These are phyloP conservation scores for Aspergillus leporis DNA, from an alignment of 495 filamentous ascomycete species.

Conservation along the genomic window DNA sequence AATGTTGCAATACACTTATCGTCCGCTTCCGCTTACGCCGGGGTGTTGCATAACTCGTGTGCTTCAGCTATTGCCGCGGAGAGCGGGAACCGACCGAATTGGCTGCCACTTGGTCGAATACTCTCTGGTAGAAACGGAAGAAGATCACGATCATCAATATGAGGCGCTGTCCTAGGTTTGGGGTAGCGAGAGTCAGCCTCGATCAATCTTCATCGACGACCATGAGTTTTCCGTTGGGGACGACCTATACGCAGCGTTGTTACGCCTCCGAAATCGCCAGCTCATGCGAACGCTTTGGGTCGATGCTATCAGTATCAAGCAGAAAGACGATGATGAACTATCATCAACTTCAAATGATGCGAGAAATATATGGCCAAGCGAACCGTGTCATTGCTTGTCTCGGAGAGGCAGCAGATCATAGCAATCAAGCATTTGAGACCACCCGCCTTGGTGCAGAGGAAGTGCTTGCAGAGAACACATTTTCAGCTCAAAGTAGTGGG, in stretches of 20 bases:
- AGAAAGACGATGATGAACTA: slow-evolving; percentile 27
- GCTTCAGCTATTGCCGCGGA: slow-evolving; percentile 4
- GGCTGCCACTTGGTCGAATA: slow-evolving; percentile 1
- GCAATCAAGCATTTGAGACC: slow-evolving; percentile 1
- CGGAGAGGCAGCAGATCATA: slow-evolving; percentile 24
- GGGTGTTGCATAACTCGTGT: slow-evolving; percentile 6
- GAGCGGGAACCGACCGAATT: not conserved
- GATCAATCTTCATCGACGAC: slow-evolving; percentile 18
- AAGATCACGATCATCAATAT: slow-evolving; percentile 6
- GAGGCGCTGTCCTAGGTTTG: slow-evolving; percentile 16
- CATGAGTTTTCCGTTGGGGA: slow-evolving; percentile 10
- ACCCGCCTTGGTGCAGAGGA: slow-evolving; percentile 17
- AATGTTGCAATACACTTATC: no score
- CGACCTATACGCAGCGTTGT: slow-evolving; percentile 22
- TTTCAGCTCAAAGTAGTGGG: no score
- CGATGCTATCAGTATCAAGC: slow-evolving; percentile 38
- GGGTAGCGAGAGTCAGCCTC: slow-evolving; percentile 13
- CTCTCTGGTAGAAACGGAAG: not conserved
- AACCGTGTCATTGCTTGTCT: slow-evolving; percentile 37
- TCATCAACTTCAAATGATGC: slow-evolving; percentile 22
- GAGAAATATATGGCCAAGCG: slow-evolving; percentile 32
- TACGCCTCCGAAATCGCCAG: slow-evolving; percentile 18
- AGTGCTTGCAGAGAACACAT: no score
- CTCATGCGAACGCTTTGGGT: slow-evolving; percentile 30
- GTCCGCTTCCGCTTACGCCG: no score